Conservation (phyloP, 441 rosid genomes). For the Brassica hybrid region DNA sequence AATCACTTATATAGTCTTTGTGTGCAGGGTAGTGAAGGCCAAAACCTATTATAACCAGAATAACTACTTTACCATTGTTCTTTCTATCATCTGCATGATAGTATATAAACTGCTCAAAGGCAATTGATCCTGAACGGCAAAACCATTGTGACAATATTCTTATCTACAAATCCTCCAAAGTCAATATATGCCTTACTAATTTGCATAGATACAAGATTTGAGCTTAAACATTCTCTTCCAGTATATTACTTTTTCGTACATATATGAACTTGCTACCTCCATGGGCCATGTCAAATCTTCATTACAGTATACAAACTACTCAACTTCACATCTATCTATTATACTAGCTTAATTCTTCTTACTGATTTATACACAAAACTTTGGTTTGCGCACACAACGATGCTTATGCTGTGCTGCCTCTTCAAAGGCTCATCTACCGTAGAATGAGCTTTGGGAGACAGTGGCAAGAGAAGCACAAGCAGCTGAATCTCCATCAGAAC, state of each 20-base stretch:
- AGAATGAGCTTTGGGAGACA: constrained; percentile 65
- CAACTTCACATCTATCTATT: constrained; percentile 8
- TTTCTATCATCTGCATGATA: constrained; percentile 81
- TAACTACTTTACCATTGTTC: constrained; percentile 63
- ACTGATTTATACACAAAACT: constrained; percentile 18
- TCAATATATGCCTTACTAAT: too few species aligned
- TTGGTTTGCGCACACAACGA: neutral
- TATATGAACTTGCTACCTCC: constrained; percentile 1
- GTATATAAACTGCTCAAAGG: constrained; percentile 78
- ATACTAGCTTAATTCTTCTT: constrained; percentile 15
- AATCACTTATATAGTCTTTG: neutral
- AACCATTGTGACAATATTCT: constrained; percentile 22
- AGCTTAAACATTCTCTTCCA: neutral
- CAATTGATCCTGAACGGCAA: constrained; percentile 70
- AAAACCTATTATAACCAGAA: constrained; percentile 20
- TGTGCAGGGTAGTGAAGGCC: neutral
- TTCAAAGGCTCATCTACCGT: constrained; percentile 62
- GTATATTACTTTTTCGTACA: neutral
- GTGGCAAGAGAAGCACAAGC: constrained; percentile 69
- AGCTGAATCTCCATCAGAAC: constrained; percentile 56
- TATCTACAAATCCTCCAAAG: too few species aligned
- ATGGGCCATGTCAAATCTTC: constrained; percentile 12
- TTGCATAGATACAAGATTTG: neutral
- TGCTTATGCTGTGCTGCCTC: too few species aligned
- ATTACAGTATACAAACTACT: neutral